Base-by-base conservation (phyloP, 2,329 filamentous ascomycete genomes). In the Aaosphaeria arxii region DNA sequence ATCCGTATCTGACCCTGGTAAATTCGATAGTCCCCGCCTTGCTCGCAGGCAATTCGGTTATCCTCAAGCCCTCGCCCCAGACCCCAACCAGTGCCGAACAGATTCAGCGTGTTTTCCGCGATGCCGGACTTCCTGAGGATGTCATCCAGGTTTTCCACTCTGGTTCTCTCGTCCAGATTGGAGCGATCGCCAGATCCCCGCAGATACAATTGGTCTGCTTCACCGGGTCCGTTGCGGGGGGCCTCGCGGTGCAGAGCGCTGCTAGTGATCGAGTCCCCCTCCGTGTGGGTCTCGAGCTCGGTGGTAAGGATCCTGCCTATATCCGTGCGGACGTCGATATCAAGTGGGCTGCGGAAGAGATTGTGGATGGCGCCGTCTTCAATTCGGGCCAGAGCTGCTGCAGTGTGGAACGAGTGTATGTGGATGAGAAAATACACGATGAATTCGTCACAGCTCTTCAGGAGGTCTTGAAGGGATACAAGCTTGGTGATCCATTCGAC, bases 321-420 rank as follows among this genome's bases (percentile, higher is more conserved):
- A 80, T 97, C 46, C 80, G 92, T 51, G 77, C 77, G 5, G 92
- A 97, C 62, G 90, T 96, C 1, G 91, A 97, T 66, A 72, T 95
- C 42, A 83, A 84, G 42, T 96, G 91, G 92, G 91, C 87, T 0
- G 92, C 92, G 0, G 91, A 88, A 58, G 91, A 96, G 72, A 94
- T 97, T 61, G 90, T 97, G 11, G 92, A 97, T 60, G 92, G 92
- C 17, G 86, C 91, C n/a, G 78, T 97, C 48, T 97, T 97, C 79
- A 97, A 97, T 75, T 96, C 91, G 44, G 92, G 92, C n/a, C 92
- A 97, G 76, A 95, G 90, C 68, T 97, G 92, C 77, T 97, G 92
- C 73, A 88, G 90, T 28, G 79, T 97, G 46, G 92, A 97, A 74
- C 81, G 92, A 32, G 84, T 97, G 17, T 97, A 97, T 63, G 91